Base-by-base conservation (phyloP, 1,284 basidiomycete species). In the Trametes pubescens region DNA sequence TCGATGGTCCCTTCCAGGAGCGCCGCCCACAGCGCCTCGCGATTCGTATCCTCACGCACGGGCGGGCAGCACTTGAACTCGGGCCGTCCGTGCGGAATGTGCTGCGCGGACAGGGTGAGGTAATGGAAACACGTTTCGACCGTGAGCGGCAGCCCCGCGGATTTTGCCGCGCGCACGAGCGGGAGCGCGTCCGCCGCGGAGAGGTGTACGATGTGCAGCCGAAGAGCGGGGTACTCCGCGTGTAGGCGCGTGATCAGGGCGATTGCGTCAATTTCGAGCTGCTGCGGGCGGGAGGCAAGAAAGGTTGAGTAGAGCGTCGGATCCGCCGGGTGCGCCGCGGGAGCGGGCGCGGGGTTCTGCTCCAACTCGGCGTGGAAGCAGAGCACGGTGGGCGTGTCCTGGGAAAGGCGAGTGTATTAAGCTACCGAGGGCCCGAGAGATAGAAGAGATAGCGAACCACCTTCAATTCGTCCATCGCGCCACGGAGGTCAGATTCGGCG, bases 71-170 rank as follows among this genome's bases (percentile, higher is more conserved):
- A 98, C 76, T 98, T 98, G 85, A 92, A 94, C 75, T 94, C 89
- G 44, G 92, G 88, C 21, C 79, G 85, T 2, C 91, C 90, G 63
- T 84, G 77, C 6, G 93, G 94, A 55, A 93, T 86, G 60, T 84
- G 76, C 64, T 84, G 81, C 0, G 90, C 81, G 32, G 86, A 80
- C 21, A 94, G 84, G 69, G 87, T 88, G 40, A 97, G 86, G 79
- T 98, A 98, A 78, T 98, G 95, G 79, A 96, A 96, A 78, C 95
- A 97, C 0, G 96, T 98, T 80, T 98, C 96, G 61, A 95, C 92
- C 0, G 94, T 94, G 57, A 96, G 79, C 44, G 88, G 88, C 32
- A 89, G 75, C 0, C 89, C 88, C 4, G 84, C 78, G 10, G 80
- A 75, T 68, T 84, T 88, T 2, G 94, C 94, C 48, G 84, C 81